Evolutionary conservation across 2,329 filamentous ascomycete genomes (phyloP).

Genomic region (Neopestalotiopsis sp.): DNA sequence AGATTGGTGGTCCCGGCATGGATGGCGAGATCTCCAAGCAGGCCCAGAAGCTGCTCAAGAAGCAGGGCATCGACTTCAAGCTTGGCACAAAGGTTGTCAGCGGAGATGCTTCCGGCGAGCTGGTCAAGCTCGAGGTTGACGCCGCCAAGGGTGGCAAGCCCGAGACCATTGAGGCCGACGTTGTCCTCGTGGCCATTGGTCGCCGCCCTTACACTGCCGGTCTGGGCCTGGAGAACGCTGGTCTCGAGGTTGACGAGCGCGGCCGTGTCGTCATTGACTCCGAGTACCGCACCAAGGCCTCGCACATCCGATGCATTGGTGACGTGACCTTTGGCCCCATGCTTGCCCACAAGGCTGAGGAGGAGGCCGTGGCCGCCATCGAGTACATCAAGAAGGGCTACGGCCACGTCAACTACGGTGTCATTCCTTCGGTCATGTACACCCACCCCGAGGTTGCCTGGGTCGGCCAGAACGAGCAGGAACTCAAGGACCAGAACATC

Average conservation of each 20-base stretch:
- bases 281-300: constrained; percentile 97
- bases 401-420: constrained; percentile 98
- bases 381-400: constrained; percentile 98
- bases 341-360: constrained; percentile 99
- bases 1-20: constrained; percentile 98
- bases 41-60: constrained; percentile 89
- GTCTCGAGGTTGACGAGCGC: constrained; percentile 88
- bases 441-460: constrained; percentile 98
- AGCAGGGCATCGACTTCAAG: constrained; percentile 99
- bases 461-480: constrained; percentile 97
- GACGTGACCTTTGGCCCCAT: constrained; percentile 98
- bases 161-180: constrained; percentile 90
- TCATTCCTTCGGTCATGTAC: constrained; percentile 99
- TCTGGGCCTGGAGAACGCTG: constrained; percentile 92
- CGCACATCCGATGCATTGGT: constrained; percentile 95
- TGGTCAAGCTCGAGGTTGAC: constrained; percentile 84
- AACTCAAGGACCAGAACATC: constrained; percentile 86
- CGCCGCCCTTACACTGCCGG: constrained; percentile 93
- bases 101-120: constrained; percentile 80
- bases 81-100: constrained; percentile 91
- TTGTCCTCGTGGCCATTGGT: constrained; percentile 95
- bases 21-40: constrained; percentile 91
- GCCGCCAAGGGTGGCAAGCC: constrained; percentile 95
- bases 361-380: constrained; percentile 92
- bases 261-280: constrained; percentile 97